Evolutionary conservation across 306 rosid species (phyloP), one percentile per base, ranked within the genome.

Genomic region (Corylus heterophylla): DNA sequence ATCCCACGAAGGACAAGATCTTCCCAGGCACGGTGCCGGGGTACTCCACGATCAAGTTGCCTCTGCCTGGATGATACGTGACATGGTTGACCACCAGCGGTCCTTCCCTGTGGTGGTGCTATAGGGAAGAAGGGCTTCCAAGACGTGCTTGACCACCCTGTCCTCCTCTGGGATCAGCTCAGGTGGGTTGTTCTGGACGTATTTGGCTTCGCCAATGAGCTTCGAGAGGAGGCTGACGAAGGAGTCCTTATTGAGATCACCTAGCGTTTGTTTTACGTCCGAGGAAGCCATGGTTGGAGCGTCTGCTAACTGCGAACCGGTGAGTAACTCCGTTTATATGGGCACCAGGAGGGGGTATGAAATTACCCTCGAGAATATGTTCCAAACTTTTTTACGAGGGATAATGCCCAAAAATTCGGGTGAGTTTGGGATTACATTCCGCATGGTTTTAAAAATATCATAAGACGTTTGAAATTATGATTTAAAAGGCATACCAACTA

Each of bases 101-200:
- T 8, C 97, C 97, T 17, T 96, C 97, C 93, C 93, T 27, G 91
- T 79, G 88, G 84, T 75, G 82, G 94, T 90, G 90, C 93, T 93
- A 54, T 69, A 76, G 17, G 99, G 98, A 8, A 76, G 74, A 59
- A 95, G 97, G 1, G 77, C 74, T 27, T 90, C 88, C 17, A 91
- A 73, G 39, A 95, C 89, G 82, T 93, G 98, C 42, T 82, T 86
- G 55, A 91, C 91, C 29, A 86, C 87, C 76, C 88, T 87, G 73
- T 95, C 93, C 79, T 95, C 99, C 84, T 95, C 69, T 0, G 99
- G 98, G 42, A 95, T 90, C 8, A 90, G 85, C 4, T 91, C 96
- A 1, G 96, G 97, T 0, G 97, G 94, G 78, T 93, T 93, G 96
- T 91, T 95, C 83, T 93, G 99, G 20, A 95, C 86, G 84, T 73